Evolutionary conservation across 2,329 filamentous ascomycete genomes (phyloP).

Genomic region (Sclerotinia sclerotiorum): DNA sequence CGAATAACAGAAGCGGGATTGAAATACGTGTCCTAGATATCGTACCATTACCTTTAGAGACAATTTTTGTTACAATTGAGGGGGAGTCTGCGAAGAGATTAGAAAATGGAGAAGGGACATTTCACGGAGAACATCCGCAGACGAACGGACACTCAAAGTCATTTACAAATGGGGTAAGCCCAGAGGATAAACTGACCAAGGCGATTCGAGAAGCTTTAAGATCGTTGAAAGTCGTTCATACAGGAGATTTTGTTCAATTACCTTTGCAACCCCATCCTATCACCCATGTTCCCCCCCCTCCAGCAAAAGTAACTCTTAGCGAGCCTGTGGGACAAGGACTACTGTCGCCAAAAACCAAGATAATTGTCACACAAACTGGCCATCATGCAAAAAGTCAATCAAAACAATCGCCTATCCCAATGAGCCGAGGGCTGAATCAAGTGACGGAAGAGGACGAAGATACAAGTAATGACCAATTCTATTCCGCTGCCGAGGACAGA

Average conservation of each 20-base stretch:
- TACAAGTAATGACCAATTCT: constrained; percentile 87
- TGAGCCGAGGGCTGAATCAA: constrained; percentile 57
- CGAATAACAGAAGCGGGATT: constrained; percentile 72
- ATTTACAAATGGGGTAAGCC: constrained; percentile 38
- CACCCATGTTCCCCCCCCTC: constrained; percentile 79
- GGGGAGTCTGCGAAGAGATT: constrained; percentile 75
- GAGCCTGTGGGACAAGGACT: constrained; percentile 91
- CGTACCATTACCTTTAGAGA: constrained; percentile 75
- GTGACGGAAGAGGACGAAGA: constrained; percentile 69
- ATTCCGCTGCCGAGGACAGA: constrained; percentile 83
- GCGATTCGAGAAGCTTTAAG: constrained; percentile 74
- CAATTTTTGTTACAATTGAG: constrained; percentile 83
- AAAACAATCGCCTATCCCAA: constrained; percentile 47
- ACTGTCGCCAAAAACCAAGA: constrained; percentile 73
- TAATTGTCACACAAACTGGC: constrained; percentile 71
- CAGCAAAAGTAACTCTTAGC: constrained; percentile 86
- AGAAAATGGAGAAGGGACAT: constrained; percentile 79
- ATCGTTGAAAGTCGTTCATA: constrained; percentile 73
- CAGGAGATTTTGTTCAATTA: constrained; percentile 75
- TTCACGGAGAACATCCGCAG: constrained; percentile 65
- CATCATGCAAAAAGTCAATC: constrained; percentile 54
- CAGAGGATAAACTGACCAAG: constrained; percentile 59
- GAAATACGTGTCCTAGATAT: constrained; percentile 84
- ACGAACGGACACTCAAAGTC: constrained; percentile 44
- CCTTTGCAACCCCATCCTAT: constrained; percentile 81